These are phyloP conservation scores for Xylaria digitata DNA, from an alignment of 2,329 filamentous ascomycete genomes.

Conservation along the genomic window DNA sequence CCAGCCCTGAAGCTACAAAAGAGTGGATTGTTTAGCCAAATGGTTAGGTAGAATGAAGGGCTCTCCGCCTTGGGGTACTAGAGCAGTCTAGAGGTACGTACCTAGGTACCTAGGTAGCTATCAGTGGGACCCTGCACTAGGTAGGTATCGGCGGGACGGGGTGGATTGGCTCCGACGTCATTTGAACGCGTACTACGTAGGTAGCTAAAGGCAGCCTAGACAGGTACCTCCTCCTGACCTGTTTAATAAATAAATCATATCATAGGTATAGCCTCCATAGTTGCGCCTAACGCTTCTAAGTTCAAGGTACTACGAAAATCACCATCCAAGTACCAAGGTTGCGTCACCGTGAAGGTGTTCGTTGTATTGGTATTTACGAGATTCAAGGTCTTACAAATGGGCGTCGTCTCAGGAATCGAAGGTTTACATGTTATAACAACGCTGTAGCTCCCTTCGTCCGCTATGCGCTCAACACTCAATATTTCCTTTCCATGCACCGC, in stretches of 20 bases:
- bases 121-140: constrained; percentile 15
- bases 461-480: not conserved
- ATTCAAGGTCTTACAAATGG: not conserved
- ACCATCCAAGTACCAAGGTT: not conserved
- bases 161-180: constrained; percentile 32
- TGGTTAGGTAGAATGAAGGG: not conserved
- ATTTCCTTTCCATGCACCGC: constrained; percentile 3
- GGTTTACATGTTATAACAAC: not conserved
- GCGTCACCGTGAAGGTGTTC: not conserved
- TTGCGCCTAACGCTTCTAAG: too few species aligned
- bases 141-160: constrained; percentile 18
- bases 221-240: too few species aligned
- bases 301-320: not conserved
- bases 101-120: not conserved
- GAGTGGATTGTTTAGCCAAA: constrained; percentile 30
- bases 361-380: constrained; percentile 20
- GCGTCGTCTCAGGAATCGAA: not conserved
- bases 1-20: constrained; percentile 20
- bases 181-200: constrained; percentile 9
- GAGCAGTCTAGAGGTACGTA: not conserved
- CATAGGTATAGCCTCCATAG: too few species aligned
- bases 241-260: too few species aligned
- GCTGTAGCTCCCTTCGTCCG: not conserved
- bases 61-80: not conserved
- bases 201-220: too few species aligned